Conservation (phyloP, 352 stramenopile species). For the Phytophthora syringae region DNA sequence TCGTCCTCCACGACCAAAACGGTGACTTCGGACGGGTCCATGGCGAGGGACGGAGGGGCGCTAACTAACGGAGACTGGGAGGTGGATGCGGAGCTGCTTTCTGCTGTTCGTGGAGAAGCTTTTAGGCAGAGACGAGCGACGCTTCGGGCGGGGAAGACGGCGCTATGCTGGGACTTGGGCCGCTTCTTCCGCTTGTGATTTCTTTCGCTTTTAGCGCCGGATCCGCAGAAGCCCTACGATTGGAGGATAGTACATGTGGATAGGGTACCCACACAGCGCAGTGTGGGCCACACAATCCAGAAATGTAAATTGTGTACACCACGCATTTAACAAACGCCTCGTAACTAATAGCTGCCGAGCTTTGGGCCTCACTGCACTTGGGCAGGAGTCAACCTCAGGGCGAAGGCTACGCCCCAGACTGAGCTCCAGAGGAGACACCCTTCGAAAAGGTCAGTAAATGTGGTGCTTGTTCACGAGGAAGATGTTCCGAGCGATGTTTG, state of each 20-base stretch:
- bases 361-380: no score
- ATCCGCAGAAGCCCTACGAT: background rate
- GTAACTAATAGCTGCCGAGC: no score
- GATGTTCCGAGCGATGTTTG: no score
- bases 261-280: no score
- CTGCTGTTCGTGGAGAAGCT: background rate
- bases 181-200: constrained; percentile 10
- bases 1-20: constrained; percentile 91
- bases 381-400: no score
- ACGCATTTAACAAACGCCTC: no score
- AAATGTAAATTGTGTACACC: no score
- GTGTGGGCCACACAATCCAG: background rate
- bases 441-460: no score
- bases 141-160: constrained; percentile 16
- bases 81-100: background rate
- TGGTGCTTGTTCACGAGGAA: no score
- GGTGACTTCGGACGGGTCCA: constrained; percentile 90
- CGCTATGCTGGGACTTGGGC: constrained; percentile 4
- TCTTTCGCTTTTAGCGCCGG: constrained; percentile 3
- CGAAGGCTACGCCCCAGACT: no score
- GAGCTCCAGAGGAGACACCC: no score
- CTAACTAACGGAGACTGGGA: background rate
- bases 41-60: constrained; percentile 24
- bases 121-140: constrained; percentile 29
- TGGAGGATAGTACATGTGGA: constrained; percentile 2